phyloP scores from a whole-genome alignment of 31 red algal genomes.

The Odonthalia washingtoniensis region DNA sequence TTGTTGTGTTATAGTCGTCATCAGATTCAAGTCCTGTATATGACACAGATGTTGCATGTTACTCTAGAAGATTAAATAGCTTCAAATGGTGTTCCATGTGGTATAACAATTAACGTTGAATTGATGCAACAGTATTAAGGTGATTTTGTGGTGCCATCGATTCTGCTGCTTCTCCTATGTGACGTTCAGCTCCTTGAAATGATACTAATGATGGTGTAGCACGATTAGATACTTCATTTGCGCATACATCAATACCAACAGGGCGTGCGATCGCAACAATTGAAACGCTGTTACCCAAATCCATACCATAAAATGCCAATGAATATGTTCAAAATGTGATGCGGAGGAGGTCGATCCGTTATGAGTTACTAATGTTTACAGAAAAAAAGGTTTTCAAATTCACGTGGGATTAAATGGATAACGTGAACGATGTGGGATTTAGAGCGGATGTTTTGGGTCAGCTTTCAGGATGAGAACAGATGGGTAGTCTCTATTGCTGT shows the following conservation, averaged over 20 bases:
- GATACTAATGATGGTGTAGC: constrained; percentile 89
- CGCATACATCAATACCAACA: constrained; percentile 94
- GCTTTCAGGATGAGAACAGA: too few relatives aligned
- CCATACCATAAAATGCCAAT: constrained; percentile 71
- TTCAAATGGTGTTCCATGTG: constrained; percentile 58
- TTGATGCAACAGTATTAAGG: constrained; percentile 70
- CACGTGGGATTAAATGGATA: too few relatives aligned
- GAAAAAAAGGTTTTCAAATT: too few relatives aligned
- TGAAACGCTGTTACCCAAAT: constrained; percentile 94
- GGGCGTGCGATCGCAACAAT: constrained; percentile 94
- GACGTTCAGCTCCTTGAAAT: constrained; percentile 85
- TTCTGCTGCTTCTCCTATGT: constrained; percentile 90
- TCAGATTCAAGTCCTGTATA: constrained; percentile 59
- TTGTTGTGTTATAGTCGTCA: neutral
- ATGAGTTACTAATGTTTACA: too few relatives aligned
- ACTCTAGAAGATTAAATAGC: constrained; percentile 43
- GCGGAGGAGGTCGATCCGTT: too few relatives aligned
- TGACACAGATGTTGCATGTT: constrained; percentile 50
- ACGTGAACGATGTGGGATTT: too few relatives aligned
- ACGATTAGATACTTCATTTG: constrained; percentile 95
- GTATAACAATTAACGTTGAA: constrained; percentile 90
- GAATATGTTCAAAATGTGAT: too few relatives aligned
- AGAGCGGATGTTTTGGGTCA: too few relatives aligned
- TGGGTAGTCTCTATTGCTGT: too few relatives aligned
- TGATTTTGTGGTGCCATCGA: constrained; percentile 90